Evolutionary conservation across 2,329 filamentous ascomycete species (phyloP).

Genomic region (Metarhizium brunneum): DNA sequence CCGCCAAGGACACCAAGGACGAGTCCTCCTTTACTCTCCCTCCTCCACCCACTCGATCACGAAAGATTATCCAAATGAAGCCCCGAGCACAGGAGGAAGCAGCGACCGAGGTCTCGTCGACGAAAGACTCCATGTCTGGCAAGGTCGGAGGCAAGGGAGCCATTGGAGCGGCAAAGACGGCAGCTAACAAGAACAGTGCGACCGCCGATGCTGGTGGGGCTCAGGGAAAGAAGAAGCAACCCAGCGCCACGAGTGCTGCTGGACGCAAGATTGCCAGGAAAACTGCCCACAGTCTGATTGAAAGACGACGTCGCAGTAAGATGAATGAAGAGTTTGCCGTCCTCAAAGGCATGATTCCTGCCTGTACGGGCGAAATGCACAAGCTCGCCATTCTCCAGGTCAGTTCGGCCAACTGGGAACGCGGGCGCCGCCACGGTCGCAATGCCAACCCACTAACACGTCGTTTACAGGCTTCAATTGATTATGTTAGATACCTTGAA

Average conservation of each 20-base stretch:
- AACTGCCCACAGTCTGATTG: slow-evolving; percentile 92
- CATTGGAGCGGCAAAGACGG: slow-evolving; percentile 11
- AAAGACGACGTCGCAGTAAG: slow-evolving; percentile 80
- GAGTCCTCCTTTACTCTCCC: slow-evolving; percentile 66
- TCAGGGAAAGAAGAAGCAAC: slow-evolving; percentile 65
- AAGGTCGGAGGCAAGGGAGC: slow-evolving; percentile 14
- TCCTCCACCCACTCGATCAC: slow-evolving; percentile 80
- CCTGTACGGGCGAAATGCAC: slow-evolving; percentile 96
- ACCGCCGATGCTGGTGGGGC: slow-evolving; percentile 8
- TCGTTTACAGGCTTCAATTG: slow-evolving; percentile 69
- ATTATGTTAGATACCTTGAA: slow-evolving; percentile 90
- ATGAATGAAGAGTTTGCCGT: slow-evolving; percentile 98
- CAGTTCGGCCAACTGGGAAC: slow-evolving; percentile 15
- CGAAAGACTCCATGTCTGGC: slow-evolving; percentile 15
- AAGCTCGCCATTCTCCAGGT: slow-evolving; percentile 94
- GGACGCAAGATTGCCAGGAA: slow-evolving; percentile 93
- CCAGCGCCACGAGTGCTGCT: slow-evolving; percentile 67
- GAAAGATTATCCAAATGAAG: slow-evolving; percentile 99
- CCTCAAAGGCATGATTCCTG: slow-evolving; percentile 90
- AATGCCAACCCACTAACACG: background rate
- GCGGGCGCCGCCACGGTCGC: no score
- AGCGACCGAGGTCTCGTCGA: slow-evolving; percentile 14
- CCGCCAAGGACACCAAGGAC: slow-evolving; percentile 36
- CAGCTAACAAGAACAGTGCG: slow-evolving; percentile 1
- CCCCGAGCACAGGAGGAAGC: slow-evolving; percentile 39